Base-by-base conservation (phyloP, 2,329 filamentous ascomycete genomes). In the Sclerotinia nivalis region DNA sequence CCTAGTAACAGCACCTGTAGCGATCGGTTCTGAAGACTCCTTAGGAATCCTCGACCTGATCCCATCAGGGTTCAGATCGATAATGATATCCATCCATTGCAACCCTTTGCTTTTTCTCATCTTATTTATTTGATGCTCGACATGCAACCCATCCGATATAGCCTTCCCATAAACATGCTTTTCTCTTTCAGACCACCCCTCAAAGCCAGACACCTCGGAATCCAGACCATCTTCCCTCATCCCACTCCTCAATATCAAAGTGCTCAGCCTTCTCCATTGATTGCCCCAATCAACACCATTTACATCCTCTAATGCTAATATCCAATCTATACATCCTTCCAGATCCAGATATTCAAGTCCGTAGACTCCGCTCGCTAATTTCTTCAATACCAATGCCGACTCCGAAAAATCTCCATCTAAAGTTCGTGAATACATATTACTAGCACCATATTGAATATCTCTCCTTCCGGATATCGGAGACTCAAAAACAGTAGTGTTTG, bases 321-420 rank as follows among this genome's bases (percentile, higher is more conserved):
- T 81, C 88, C 88, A 90, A 22, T 82, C 77, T 0, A 78, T 79
- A 72, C 88, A 90, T 1, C 88, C 88, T 0, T 86, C 88, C 52
- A 90, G 78, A 74, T 89, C 87, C 10, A 90, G 80, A 65, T 86
- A 87, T 76, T 89, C 87, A 2, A 90, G 81, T 25, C 84, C 78
- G 74, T 89, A 89, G 10, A 88, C 79, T 28, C 79, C 80, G 71
- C 81, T 82, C 77, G 86, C 86, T 18, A 90, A 79, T 71, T 84
- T 82, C 64, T 84, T 83, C 62, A 90, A 78, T 2, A 89, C 78
- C 25, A 86, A 77, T 7, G 88, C 82, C 0, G 87, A 85, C 76
- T 89, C 88, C 37, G 82, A 83, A 84, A 85, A 89, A 78, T 89
- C 87, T 50, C 83, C 79, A 73, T 89, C 87, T 4, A 88, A 78